These are phyloP conservation scores for Hippophae rhamnoides DNA, from an alignment of 306 rosid genomes.

Conservation along the genomic window DNA sequence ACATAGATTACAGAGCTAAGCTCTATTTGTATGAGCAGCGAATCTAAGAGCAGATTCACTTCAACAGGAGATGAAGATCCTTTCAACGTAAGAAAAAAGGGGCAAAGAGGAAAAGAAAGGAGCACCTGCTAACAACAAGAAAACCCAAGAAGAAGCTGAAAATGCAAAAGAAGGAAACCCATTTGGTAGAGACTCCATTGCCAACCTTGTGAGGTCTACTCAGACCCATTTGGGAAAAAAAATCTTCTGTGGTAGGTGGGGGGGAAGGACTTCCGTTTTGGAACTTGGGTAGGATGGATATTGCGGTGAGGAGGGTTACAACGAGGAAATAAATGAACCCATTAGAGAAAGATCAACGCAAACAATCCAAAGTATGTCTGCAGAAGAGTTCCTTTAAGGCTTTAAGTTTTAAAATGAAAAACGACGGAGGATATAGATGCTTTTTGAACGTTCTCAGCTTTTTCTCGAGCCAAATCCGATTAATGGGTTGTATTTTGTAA, in stretches of 20 bases:
- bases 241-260: slow-evolving; percentile 22
- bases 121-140: slow-evolving; percentile 47
- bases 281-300: not conserved
- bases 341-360: slow-evolving; percentile 10
- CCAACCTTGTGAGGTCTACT: slow-evolving; percentile 41
- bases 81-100: not conserved
- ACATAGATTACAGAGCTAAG: slow-evolving; percentile 1
- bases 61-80: slow-evolving; percentile 15
- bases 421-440: not conserved
- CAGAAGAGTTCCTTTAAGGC: not conserved
- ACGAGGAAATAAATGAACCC: slow-evolving; percentile 16
- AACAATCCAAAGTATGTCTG: slow-evolving; percentile 3
- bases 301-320: slow-evolving; percentile 3
- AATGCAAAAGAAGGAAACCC: slow-evolving; percentile 47
- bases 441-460: slow-evolving; percentile 3
- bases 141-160: slow-evolving; percentile 53
- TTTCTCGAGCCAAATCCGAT: too few species aligned
- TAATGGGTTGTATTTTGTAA: too few species aligned
- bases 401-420: not conserved
- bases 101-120: slow-evolving; percentile 2
- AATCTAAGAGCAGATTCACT: slow-evolving; percentile 18
- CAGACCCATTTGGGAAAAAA: slow-evolving; percentile 37
- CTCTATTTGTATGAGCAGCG: slow-evolving; percentile 8
- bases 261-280: slow-evolving; percentile 6
- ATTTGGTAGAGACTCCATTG: slow-evolving; percentile 49